A percentile compares a stretch with the other conserved stretches of the same genome.
These are phyloP conservation scores for Tuber microsphaerosporum DNA, from an alignment of 495 filamentous ascomycete species.

Conservation along the genomic window DNA sequence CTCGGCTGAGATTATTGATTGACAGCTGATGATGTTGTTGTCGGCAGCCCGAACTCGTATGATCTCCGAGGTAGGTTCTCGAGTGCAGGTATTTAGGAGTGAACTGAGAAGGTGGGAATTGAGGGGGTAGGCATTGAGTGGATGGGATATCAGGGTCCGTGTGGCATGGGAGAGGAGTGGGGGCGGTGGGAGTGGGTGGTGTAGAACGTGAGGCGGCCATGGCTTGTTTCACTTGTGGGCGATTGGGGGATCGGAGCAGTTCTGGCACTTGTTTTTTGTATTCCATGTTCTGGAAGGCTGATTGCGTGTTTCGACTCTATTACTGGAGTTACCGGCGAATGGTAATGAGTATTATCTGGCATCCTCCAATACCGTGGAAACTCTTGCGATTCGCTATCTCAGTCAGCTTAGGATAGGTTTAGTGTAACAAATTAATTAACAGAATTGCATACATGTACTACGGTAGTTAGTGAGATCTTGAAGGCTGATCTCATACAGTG, in stretches of 20 bases:
- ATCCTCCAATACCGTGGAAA: too few relatives aligned
- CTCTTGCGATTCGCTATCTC: too few relatives aligned
- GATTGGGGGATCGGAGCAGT: not conserved
- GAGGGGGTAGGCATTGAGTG: not conserved
- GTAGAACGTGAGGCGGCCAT: not conserved
- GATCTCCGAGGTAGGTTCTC: not conserved
- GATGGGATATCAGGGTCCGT: not conserved
- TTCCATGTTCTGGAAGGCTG: not conserved
- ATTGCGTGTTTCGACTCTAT: not conserved
- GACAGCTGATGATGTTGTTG: not conserved
- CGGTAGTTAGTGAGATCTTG: too few relatives aligned
- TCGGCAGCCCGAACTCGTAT: not conserved
- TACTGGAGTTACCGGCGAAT: not conserved
- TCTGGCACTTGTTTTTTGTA: not conserved
- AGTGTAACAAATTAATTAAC: too few relatives aligned
- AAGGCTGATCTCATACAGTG: too few relatives aligned
- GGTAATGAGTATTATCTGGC: not conserved
- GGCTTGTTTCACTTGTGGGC: not conserved
- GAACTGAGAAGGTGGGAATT: not conserved
- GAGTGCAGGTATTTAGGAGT: not conserved
- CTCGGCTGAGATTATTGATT: not conserved
- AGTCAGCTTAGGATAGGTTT: too few relatives aligned
- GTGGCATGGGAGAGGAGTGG: not conserved
- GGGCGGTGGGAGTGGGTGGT: not conserved
- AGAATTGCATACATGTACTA: too few relatives aligned